Conservation (phyloP, 352 stramenopile species). For the Pythium plurisporium region DNA sequence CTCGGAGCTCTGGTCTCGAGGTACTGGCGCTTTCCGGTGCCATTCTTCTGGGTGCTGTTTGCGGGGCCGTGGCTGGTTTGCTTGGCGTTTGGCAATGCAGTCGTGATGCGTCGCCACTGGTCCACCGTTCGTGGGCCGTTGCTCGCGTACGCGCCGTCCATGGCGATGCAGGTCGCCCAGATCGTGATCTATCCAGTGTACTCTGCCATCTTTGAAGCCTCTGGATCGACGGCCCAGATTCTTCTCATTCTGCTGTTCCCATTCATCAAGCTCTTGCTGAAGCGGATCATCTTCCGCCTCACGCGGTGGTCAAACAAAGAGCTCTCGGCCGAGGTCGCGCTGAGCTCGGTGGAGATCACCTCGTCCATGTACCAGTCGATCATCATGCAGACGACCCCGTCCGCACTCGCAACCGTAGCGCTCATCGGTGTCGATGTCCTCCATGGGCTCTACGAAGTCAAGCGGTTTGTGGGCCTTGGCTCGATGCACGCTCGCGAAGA, state of each 20-base stretch:
- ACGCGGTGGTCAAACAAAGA: background rate
- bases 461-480: background rate
- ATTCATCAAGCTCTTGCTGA: slow-evolving; percentile 4
- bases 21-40: slow-evolving; percentile 14
- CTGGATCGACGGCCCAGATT: background rate
- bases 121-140: background rate
- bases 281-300: background rate
- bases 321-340: background rate
- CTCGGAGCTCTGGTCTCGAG: background rate
- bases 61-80: background rate
- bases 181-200: slow-evolving; percentile 16
- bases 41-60: slow-evolving; percentile 2
- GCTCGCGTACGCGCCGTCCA: slow-evolving; percentile 2
- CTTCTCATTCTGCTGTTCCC: slow-evolving; percentile 7
- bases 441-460: background rate
- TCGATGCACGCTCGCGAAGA: background rate
- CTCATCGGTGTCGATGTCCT: slow-evolving; percentile 10
- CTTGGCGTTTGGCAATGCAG: background rate
- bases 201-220: slow-evolving; percentile 6
- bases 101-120: slow-evolving; percentile 4
- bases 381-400: slow-evolving; percentile 4
- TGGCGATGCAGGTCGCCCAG: slow-evolving; percentile 12
- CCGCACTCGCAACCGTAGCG: background rate
- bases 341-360: slow-evolving; percentile 10
- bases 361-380: slow-evolving; percentile 15